Base-by-base conservation (phyloP, 768 basidiomycete species). In the Multifurca ochricompacta region DNA sequence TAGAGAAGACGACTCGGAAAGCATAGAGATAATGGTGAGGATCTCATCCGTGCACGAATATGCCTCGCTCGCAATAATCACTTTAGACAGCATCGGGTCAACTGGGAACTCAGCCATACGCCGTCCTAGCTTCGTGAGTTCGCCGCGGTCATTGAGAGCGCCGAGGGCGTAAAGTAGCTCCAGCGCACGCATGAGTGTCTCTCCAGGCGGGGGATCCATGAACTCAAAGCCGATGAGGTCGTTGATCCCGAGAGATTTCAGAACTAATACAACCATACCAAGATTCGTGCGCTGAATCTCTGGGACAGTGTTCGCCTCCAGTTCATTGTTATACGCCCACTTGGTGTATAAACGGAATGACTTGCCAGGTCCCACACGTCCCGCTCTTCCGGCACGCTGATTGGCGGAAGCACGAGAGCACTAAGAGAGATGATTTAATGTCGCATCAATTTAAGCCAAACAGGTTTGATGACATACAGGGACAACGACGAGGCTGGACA, bases 71-170 rank as follows among this genome's bases (percentile, higher is more conserved):
- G 91, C 87, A 57, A 99, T 92, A 67, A 99, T 95, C 5, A 87
- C 84, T 69, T 97, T 98, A 21, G 89, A 91, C 62, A 99, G 71
- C 87, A 96, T 96, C 6, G 96, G 96, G 65, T 99, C 96, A 18
- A 98, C 92, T 9, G 93, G 96, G 71, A 99, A 98, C 67, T 99
- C 96, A 0, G 95, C 94, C 96, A 99, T 98, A 50, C 94, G 74
- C 54, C 96, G 77, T 2, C 96, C 96, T 32, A 98, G 79, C 64
- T 97, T 92, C n/a, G 96, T 99, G 59, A 99, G 69, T 68, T 99
- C 96, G 6, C 96, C 96, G 51, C 88, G 76, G 67, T 98, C 94
- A 67, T 98, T 98, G 58, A 99, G 75, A 0, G 96, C 94, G 27
- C 96, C 96, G 0, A 99, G 74, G 0, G 95, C 96, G 69, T 99